Percentiles rank a stretch among this genome's conserved stretches.
Conservation (phyloP, 2,329 filamentous ascomycete genomes). For the Trichoderma endophyticum region DNA sequence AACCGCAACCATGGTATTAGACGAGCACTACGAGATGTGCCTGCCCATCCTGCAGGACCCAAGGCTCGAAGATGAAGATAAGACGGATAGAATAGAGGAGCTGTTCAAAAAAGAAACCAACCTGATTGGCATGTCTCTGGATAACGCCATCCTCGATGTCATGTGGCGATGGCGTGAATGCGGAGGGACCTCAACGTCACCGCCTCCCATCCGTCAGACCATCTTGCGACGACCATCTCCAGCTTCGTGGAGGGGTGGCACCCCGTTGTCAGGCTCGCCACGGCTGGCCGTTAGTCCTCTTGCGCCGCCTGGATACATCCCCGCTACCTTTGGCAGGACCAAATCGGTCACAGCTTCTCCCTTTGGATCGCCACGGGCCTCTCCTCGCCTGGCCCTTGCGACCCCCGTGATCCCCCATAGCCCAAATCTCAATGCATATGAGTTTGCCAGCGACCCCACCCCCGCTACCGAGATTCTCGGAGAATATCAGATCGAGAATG, state of each 20-base stretch:
- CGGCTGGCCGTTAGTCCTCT: slow-evolving; percentile 78
- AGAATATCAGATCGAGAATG: slow-evolving; percentile 88
- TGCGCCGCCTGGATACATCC: slow-evolving; percentile 78
- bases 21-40: slow-evolving; percentile 89
- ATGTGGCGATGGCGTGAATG: slow-evolving; percentile 79
- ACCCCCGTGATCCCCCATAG: slow-evolving; percentile 91
- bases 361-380: slow-evolving; percentile 90
- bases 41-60: slow-evolving; percentile 82
- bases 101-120: slow-evolving; percentile 75
- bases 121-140: slow-evolving; percentile 71
- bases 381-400: slow-evolving; percentile 83
- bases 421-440: slow-evolving; percentile 89
- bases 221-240: slow-evolving; percentile 88
- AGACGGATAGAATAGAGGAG: slow-evolving; percentile 86
- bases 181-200: slow-evolving; percentile 64
- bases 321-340: slow-evolving; percentile 68
- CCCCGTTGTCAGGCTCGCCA: slow-evolving; percentile 79
- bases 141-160: slow-evolving; percentile 86
- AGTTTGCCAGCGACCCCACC: slow-evolving; percentile 79
- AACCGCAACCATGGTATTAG: slow-evolving; percentile 72
- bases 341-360: slow-evolving; percentile 81
- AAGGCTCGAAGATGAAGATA: slow-evolving; percentile 86
- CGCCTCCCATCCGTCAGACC: slow-evolving; percentile 82
- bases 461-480: slow-evolving; percentile 83
- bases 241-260: slow-evolving; percentile 86